These are phyloP conservation scores for Microbotryum silenes-acaulis DNA, from an alignment of 1,284 basidiomycete genomes.

Conservation along the genomic window DNA sequence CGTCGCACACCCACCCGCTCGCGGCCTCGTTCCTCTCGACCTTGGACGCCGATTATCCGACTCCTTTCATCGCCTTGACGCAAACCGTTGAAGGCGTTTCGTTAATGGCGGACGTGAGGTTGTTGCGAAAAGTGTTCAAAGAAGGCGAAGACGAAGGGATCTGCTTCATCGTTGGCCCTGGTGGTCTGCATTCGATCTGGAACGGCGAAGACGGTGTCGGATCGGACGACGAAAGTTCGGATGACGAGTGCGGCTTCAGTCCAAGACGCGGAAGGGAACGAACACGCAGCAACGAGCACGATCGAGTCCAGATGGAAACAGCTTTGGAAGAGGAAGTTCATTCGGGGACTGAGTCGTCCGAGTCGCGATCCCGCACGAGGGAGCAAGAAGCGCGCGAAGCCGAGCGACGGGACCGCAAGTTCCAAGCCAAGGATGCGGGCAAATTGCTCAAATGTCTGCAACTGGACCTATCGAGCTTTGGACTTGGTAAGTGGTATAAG, in stretches of 20 bases:
- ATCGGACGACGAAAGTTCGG: not conserved
- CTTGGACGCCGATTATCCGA: slow-evolving; percentile 7
- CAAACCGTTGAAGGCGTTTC: slow-evolving; percentile 24
- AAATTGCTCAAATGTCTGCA: slow-evolving; percentile 31
- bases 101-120: slow-evolving; percentile 30
- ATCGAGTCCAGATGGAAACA: too few relatives aligned
- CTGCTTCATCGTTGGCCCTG: slow-evolving; percentile 24
- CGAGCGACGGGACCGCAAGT: slow-evolving; percentile 3
- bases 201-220: slow-evolving; percentile 21
- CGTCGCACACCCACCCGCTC: not conserved
- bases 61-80: slow-evolving; percentile 32
- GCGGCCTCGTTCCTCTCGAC: not conserved
- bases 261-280: not conserved
- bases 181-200: slow-evolving; percentile 28
- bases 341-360: not conserved
- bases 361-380: not conserved
- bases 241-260: not conserved
- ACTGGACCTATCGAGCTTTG: slow-evolving; percentile 28
- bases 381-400: not conserved
- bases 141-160: slow-evolving; percentile 16
- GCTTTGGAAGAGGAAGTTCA: too few relatives aligned
- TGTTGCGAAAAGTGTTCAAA: slow-evolving; percentile 24
- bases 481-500: slow-evolving; percentile 16
- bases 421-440: slow-evolving; percentile 8
- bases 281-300: not conserved